These are phyloP conservation scores for Pyrenochaeta sp. DNA, from an alignment of 2,329 filamentous ascomycete species.

Conservation along the genomic window DNA sequence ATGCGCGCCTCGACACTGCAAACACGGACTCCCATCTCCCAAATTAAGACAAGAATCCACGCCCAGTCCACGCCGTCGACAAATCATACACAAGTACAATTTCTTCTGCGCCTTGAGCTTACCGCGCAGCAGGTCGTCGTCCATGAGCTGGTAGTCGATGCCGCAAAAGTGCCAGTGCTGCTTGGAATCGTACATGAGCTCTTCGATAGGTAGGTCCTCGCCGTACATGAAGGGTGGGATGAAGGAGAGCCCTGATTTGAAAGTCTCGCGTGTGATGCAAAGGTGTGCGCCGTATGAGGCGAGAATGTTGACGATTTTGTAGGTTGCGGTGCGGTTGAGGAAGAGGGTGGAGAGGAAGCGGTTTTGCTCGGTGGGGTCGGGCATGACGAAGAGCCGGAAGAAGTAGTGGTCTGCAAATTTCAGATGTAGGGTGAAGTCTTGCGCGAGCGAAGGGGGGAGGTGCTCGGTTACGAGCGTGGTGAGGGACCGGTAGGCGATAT, in stretches of 20 bases:
- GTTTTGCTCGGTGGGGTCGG: constrained; percentile 14
- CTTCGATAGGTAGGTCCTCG: constrained; percentile 38
- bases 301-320: constrained; percentile 33
- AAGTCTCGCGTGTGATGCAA: constrained; percentile 31
- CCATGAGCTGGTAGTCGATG: constrained; percentile 29
- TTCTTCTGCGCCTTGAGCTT: constrained; percentile 18
- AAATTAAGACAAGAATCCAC: constrained; percentile 21
- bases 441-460: constrained; percentile 14
- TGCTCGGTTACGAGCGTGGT: constrained; percentile 23
- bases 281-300: constrained; percentile 30
- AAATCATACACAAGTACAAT: constrained; percentile 19
- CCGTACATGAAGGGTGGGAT: constrained; percentile 48
- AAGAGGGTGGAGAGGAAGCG: constrained; percentile 23
- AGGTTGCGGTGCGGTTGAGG: constrained; percentile 32
- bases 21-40: constrained; percentile 23
- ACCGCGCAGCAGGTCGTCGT: constrained; percentile 29
- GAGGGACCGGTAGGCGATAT: constrained; percentile 21
- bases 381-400: constrained; percentile 16
- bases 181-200: constrained; percentile 37
- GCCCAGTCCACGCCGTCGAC: constrained; percentile 8
- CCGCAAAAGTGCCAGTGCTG: constrained; percentile 38
- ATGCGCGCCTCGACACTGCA: constrained; percentile 14
- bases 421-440: constrained; percentile 27
- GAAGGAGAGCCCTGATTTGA: constrained; percentile 21
- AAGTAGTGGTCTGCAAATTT: constrained; percentile 28